Base-by-base conservation (phyloP, 225 moss, liverwort and hornwort species). In the Marchantia paleacea region DNA sequence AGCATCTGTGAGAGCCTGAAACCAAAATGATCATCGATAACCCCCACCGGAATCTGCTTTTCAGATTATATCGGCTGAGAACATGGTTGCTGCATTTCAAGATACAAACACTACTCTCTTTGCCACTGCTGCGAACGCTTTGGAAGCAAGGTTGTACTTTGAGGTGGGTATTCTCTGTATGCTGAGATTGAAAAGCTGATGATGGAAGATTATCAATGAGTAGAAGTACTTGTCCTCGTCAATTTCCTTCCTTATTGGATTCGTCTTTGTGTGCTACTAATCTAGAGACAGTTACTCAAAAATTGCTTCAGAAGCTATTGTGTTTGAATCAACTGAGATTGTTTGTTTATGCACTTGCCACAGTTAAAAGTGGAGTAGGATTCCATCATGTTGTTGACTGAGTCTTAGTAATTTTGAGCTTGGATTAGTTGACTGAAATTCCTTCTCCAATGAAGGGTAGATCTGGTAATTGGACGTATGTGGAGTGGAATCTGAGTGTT, bases 1-100 rank as follows among this genome's bases (percentile, higher is more conserved):
- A 24, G 52, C 9, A 53, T 73, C 25, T 65, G 57, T 3, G 57
- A 57, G 19, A 57, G 19, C 13, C 1, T 57, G 3, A 73, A 73
- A 52, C 22, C 5, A 72, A n/a, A 11, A 24, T 20, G 12, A 25
- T 24, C 24, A 73, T 24, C 9, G 4, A 71, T 48, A 5, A 20
- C 26, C 28, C 29, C 28, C 26, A 19, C 26, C 3, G n/a, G n/a
- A 0, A 62, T 62, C 62, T 61, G 19, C 61, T 62, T 62, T 9
- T 18, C 89, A 97, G 93, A 90, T 94, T 50, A 93, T 94, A 77
- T 87, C 93, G 29, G 93, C 94, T 25, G 94, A 92, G 85, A 97
- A 90, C 67, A 92, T 94, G 92, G 89, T 97, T 77, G 93, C 97
- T 77, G 92, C 93, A 53, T 94, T 94, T 84, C 93, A 93, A 81